Evolutionary conservation across 768 basidiomycete species (phyloP), one percentile per base, ranked within the genome.

Genomic region (Filobasidium floriforme): DNA sequence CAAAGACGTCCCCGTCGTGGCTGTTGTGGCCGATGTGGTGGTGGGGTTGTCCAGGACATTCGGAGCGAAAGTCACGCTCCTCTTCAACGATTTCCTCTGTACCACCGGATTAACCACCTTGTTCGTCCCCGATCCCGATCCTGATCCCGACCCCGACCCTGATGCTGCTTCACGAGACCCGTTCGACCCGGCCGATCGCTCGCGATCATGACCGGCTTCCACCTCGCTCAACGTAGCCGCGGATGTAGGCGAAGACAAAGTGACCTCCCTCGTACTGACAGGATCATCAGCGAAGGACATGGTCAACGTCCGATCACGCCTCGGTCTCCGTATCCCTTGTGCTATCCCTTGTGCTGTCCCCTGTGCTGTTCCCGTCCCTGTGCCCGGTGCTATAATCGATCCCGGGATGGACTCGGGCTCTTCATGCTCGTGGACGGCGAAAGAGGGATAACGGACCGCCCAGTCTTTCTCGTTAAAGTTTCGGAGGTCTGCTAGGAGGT

Each of bases 401-500:
- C n/a, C n/a, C n/a, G n/a, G n/a, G n/a, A 37, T 37, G 9, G 41
- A 37, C 40, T 63, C 43, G 28, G 18, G 18, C 54, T 55, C 43
- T 22, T 29, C 32, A n/a, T n/a, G n/a, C 32, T 51, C 46, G 3
- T 51, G 46, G 7, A 57, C 54, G 40, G 78, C 72, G 63, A 92
- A 81, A 73, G 85, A 84, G 62, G 93, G 93, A 78, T 98, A 98
- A 66, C 90, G 82, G 18, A 97, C 86, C 28, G 89, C 84, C 92
- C 91, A 96, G 69, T 88, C 84, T 44, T 86, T 82, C 80, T 87
- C 87, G 81, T 89, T 96, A 82, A 94, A 96, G 60, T 81, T 80
- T 59, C 85, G 84, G 24, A 97, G 79, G 72, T 88, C 88, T 59
- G 78, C 79, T 44, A 96, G 81, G 54, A 97, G 83, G 12, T 80